These are phyloP conservation scores for Themeda triandra DNA, from an alignment of 176 grass and related monocot species.

Conservation along the genomic window DNA sequence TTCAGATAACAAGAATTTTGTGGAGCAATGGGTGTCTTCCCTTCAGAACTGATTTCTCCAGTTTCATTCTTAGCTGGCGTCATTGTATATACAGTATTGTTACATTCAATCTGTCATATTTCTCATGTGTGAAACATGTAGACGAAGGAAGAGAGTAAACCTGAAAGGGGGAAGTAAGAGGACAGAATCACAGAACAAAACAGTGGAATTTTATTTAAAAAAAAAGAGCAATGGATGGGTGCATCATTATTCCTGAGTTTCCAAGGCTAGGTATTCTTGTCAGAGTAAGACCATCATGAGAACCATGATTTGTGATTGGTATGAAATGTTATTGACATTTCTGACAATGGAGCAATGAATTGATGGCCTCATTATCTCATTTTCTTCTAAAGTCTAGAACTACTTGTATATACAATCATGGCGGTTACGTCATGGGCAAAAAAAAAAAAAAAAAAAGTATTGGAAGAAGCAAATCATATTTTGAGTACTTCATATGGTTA, in stretches of 20 bases:
- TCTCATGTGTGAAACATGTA: constrained; percentile 9
- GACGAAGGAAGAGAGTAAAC: constrained; percentile 27
- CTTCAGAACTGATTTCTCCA: constrained; percentile 29
- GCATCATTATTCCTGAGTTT: constrained; percentile 26
- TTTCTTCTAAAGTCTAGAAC: not conserved
- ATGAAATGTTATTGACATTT: constrained; percentile 19
- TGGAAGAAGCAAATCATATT: too few species aligned
- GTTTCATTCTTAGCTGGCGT: constrained; percentile 13
- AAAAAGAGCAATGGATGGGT: not conserved
- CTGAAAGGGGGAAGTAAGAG: not conserved
- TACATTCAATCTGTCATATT: not conserved
- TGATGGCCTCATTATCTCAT: not conserved
- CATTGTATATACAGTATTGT: constrained; percentile 5
- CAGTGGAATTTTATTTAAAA: not conserved
- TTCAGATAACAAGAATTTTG: constrained; percentile 39
- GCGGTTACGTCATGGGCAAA: not conserved
- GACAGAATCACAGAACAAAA: not conserved
- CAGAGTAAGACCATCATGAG: not conserved
- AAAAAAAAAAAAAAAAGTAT: too few species aligned
- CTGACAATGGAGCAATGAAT: not conserved
- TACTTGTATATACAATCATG: not conserved
- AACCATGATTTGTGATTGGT: not conserved
- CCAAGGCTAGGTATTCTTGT: not conserved
- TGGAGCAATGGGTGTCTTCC: constrained; percentile 63
- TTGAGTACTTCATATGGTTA: too few species aligned